Conservation (phyloP, 129 eudicot genomes). For the Flaveria trinervia region DNA sequence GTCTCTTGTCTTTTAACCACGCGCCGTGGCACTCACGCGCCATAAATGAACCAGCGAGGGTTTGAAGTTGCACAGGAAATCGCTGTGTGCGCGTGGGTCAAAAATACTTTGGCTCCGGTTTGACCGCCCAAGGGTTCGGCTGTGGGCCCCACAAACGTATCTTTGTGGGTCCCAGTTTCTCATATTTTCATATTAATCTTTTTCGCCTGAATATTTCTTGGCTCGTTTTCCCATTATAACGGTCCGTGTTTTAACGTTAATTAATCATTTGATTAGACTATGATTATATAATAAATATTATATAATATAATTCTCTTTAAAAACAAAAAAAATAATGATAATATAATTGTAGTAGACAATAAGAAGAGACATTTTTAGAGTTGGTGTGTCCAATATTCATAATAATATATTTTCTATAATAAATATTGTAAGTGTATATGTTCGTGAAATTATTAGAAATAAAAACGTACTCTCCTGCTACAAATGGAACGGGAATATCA, state of each 20-base stretch:
- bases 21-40: slow-evolving; percentile 26
- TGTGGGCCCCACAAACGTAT: slow-evolving; percentile 44
- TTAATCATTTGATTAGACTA: background rate
- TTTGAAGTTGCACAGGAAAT: background rate
- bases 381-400: too few species aligned
- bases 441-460: too few species aligned
- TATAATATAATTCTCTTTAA: too few species aligned
- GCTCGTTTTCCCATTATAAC: background rate
- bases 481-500: too few species aligned
- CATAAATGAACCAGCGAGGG: background rate
- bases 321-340: too few species aligned
- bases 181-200: background rate
- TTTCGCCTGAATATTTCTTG: background rate
- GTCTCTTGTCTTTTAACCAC: background rate
- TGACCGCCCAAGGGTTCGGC: slow-evolving; percentile 60
- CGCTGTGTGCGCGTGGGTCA: slow-evolving; percentile 16
- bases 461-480: too few species aligned
- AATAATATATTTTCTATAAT: too few species aligned
- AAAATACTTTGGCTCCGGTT: slow-evolving; percentile 40
- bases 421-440: too few species aligned
- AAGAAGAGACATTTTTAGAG: too few species aligned
- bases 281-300: too few species aligned
- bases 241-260: slow-evolving; percentile 1
- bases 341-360: too few species aligned
- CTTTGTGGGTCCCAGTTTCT: slow-evolving; percentile 37